Base-by-base conservation (phyloP, 345 rosid genomes). In the Syzygium oleosum region DNA sequence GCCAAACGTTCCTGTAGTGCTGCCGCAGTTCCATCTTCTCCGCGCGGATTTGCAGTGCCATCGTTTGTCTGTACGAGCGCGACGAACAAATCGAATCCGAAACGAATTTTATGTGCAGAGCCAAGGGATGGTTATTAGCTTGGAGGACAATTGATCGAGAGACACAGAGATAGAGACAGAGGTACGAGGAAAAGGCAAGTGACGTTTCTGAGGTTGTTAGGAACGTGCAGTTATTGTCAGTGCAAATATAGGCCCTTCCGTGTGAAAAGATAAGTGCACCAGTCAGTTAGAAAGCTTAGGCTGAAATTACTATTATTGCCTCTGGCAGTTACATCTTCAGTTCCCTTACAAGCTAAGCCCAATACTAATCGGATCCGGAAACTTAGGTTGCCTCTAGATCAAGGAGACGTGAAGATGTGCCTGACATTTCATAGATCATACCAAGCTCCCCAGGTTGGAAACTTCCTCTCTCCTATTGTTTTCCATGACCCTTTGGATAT, bases 1-100 rank as follows among this genome's bases (percentile, higher is more conserved):
- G 94, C 95, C 95, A 93, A 25, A 91, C 19, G 79, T 93, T 93
- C 56, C 86, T 54, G 87, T 91, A 93, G 29, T 16, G 80, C 92
- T 90, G 91, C 14, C 95, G 93, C 84, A 53, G 56, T 90, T 88
- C 88, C 94, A 93, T 90, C 85, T 85, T 87, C 79, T 89, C 88
- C 55, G 89, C 53, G 1, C 84, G 61, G 43, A 63, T 58, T 49
- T 87, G 52, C 25, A 83, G 41, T 34, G 84, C 87, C 87, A 86
- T 86, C 15, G 27, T 84, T 79, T 58, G 9, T 83, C 85, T 56
- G 49, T 56, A 54, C 29, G 9, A 29, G 56, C 49, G 56, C 29
- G 21, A 86, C 11, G 27, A 49, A 83, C 54, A 54, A 51, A 41
- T 55, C 56, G 27, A 87, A 43, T 46, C 61, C 51, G 7, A 17